phyloP scores from a whole-genome alignment of 345 rosid genomes.

The Rubroshorea leprosula region DNA sequence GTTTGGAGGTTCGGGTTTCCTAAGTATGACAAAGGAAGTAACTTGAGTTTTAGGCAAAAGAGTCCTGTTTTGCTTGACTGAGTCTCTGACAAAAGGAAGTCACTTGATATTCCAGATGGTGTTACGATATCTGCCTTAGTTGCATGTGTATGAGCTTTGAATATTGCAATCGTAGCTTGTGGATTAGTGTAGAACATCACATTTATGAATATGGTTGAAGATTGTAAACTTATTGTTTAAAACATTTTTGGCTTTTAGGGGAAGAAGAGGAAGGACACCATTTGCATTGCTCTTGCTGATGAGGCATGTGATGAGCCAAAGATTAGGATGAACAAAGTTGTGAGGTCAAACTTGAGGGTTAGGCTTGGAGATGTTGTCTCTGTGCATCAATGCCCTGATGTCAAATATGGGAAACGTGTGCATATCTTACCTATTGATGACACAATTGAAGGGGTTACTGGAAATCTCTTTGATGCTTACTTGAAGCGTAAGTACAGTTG shows the following conservation, averaged over 20 bases:
- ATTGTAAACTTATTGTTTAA: not conserved
- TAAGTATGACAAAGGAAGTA: too few relatives aligned
- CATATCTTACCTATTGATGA: slow-evolving; percentile 93
- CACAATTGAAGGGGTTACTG: slow-evolving; percentile 85
- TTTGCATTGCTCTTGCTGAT: slow-evolving; percentile 84
- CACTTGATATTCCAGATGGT: too few relatives aligned
- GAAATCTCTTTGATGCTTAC: slow-evolving; percentile 91
- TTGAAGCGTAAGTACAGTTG: slow-evolving; percentile 63
- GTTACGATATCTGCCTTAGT: too few relatives aligned
- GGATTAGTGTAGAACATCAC: not conserved
- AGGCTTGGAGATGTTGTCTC: slow-evolving; percentile 88
- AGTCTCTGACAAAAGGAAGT: too few relatives aligned
- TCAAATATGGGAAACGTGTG: slow-evolving; percentile 88
- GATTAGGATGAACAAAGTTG: slow-evolving; percentile 87
- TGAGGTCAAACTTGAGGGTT: slow-evolving; percentile 83
- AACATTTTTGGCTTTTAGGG: slow-evolving; percentile 38
- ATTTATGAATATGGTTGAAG: not conserved
- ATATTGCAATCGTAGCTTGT: not conserved
- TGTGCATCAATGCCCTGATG: slow-evolving; percentile 87
- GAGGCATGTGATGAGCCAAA: slow-evolving; percentile 79
- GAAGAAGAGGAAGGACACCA: slow-evolving; percentile 76
- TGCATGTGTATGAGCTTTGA: not conserved
- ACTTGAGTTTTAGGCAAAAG: too few relatives aligned
- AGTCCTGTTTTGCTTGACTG: too few relatives aligned
- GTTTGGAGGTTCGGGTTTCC: too few relatives aligned